Evolutionary conservation across 176 grass and related monocot genomes (phyloP), one percentile per base, ranked within the genome.

Genomic region (Dactylis glomerata): DNA sequence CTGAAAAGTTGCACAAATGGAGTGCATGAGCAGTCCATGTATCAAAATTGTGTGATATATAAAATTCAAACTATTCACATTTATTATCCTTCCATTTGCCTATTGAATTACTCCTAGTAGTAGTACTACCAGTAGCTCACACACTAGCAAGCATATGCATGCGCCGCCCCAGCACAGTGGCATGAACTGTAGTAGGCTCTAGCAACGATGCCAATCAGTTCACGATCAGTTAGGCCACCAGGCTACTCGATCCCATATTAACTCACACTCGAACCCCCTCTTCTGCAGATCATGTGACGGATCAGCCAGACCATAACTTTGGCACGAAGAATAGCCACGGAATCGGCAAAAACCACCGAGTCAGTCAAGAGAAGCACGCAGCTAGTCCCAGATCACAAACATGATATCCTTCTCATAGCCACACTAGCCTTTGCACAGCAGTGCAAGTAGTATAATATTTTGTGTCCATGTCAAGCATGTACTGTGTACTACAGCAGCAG

Each of bases 91-190:
- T 33, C 6, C 28, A 64, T 64, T 64, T 40, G 3, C 32, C 51
- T 77, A 75, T 10, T 5, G 64, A 19, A 37, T 26, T 71, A 44
- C 46, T 55, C 36, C 5, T 42, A 61, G 28, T n/a, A n/a, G n/a
- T n/a, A n/a, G n/a, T 71, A 44, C 46, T 55, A 2, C 5, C 10
- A 61, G 28, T 20, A 73, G 70, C 70, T 15, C 37, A 16, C 16
- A 7, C 17, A n/a, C 20, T 22, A 70, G 54, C 50, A 58, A 12
- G 26, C 67, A 75, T 36, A 75, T 28, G 79, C 68, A 75, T 28
- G 79, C 68, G 84, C 79, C 73, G 88, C 83, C 73, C 78, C 45
- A n/a, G 73, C 45, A 90, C 65, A 83, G 79, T 86, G 55, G 51
- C 61, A 46, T 22, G 77, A 77, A 57, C 76, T 10, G 64, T 72